These are phyloP conservation scores for Ettlia oleoabundans DNA, from an alignment of 139 green algal genomes.

Conservation along the genomic window DNA sequence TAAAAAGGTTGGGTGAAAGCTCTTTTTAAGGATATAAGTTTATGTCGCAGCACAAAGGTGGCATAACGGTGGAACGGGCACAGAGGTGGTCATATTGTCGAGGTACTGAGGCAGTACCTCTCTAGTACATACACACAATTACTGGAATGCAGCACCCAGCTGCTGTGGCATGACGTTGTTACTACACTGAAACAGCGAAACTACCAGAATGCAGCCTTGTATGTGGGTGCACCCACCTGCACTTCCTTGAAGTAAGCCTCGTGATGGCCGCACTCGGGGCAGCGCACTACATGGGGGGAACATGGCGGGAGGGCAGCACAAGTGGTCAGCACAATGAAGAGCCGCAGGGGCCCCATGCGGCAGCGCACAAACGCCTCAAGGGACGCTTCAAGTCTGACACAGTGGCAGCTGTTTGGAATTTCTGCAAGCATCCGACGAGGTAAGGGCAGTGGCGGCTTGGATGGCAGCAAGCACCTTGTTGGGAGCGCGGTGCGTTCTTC, in stretches of 20 bases:
- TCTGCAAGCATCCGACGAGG: not conserved
- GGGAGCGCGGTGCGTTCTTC: constrained; percentile 88
- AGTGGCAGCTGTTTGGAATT: not conserved
- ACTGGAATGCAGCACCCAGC: no score
- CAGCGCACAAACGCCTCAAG: not conserved
- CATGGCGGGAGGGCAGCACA: not conserved
- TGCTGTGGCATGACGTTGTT: no score
- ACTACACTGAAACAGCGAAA: no score
- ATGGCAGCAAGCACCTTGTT: constrained; percentile 57
- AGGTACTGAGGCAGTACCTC: no score
- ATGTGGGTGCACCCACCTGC: no score
- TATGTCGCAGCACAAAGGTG: no score
- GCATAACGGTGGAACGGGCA: no score
- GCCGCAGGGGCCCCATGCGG: not conserved
- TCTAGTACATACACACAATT: no score
- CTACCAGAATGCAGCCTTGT: no score
- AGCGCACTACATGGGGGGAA: constrained; percentile 60
- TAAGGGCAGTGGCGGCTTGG: not conserved
- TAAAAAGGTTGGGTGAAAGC: no score
- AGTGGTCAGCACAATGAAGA: not conserved
- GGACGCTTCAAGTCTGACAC: not conserved
- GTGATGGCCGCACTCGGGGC: constrained; percentile 78
- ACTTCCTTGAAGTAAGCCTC: constrained; percentile 95
- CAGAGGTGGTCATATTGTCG: no score
- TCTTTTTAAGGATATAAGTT: no score